phyloP scores from a whole-genome alignment of 306 rosid genomes.

The Styphnolobium japonicum region DNA sequence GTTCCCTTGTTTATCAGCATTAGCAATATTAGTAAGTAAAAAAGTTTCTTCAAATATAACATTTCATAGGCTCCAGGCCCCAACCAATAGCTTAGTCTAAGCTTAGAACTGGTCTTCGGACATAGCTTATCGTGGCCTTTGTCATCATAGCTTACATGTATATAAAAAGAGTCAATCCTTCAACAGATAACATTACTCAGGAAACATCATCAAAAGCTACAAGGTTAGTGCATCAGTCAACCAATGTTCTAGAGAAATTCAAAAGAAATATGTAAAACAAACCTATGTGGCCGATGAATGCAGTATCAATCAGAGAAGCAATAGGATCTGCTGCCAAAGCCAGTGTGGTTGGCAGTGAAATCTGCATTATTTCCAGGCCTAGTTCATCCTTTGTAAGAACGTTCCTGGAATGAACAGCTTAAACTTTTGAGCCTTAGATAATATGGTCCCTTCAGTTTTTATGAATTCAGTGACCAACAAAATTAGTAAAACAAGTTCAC shows the following conservation, averaged over 20 bases:
- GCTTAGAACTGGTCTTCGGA: not conserved
- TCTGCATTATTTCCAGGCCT: conserved; percentile 39
- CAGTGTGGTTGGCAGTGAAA: conserved; percentile 39
- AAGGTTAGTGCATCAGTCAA: not conserved
- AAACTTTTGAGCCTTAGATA: not conserved
- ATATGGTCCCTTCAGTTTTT: not conserved
- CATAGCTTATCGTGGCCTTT: too few relatives aligned
- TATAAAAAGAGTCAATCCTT: not conserved
- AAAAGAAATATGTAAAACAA: not conserved
- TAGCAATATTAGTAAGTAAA: not conserved
- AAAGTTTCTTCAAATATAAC: not conserved
- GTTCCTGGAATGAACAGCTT: too few relatives aligned
- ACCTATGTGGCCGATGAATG: conserved; percentile 49
- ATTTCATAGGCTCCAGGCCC: not conserved
- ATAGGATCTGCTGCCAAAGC: conserved; percentile 52
- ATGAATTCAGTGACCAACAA: not conserved
- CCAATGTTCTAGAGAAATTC: not conserved
- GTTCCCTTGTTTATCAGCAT: not conserved
- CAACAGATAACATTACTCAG: not conserved
- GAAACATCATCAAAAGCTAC: not conserved
- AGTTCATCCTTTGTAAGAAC: conserved; percentile 30
- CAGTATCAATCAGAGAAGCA: conserved; percentile 49
- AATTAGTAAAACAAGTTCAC: not conserved
- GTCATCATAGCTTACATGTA: too few relatives aligned
- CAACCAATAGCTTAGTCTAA: not conserved